These are phyloP conservation scores for Quercus alba DNA, from an alignment of 306 rosid genomes.

Conservation along the genomic window DNA sequence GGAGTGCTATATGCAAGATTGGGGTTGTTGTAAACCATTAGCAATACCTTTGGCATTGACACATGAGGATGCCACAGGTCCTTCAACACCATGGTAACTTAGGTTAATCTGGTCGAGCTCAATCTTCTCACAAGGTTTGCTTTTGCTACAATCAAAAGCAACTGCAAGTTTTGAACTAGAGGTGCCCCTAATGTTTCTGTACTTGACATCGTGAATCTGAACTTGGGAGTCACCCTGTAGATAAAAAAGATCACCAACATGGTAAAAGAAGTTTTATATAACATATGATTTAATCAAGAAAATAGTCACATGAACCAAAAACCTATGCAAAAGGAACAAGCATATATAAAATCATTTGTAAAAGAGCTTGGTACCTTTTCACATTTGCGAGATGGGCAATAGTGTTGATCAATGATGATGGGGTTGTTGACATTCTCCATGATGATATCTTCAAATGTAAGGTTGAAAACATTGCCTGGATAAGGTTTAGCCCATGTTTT, in stretches of 20 bases:
- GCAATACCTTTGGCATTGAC: slow-evolving; percentile 12
- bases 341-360: no score
- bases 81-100: background rate
- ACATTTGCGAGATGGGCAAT: slow-evolving; percentile 23
- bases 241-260: background rate
- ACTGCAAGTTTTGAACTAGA: slow-evolving; percentile 21
- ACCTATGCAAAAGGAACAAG: no score
- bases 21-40: slow-evolving; percentile 10
- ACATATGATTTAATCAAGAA: no score
- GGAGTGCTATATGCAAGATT: background rate
- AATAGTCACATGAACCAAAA: no score
- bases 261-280: background rate
- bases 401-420: slow-evolving; percentile 41
- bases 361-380: background rate
- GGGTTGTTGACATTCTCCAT: slow-evolving; percentile 26
- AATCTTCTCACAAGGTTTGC: slow-evolving; percentile 19
- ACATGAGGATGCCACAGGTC: slow-evolving; percentile 11
- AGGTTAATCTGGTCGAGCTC: slow-evolving; percentile 12
- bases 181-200: slow-evolving; percentile 19
- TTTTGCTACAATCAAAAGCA: slow-evolving; percentile 14
- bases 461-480: slow-evolving; percentile 6
- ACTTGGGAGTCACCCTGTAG: slow-evolving; percentile 12
- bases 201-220: slow-evolving; percentile 22
- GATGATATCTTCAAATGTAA: slow-evolving; percentile 6
- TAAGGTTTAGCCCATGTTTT: slow-evolving; percentile 27